Evolutionary conservation across 768 basidiomycete species (phyloP).

Genomic region (Epithele typhae): DNA sequence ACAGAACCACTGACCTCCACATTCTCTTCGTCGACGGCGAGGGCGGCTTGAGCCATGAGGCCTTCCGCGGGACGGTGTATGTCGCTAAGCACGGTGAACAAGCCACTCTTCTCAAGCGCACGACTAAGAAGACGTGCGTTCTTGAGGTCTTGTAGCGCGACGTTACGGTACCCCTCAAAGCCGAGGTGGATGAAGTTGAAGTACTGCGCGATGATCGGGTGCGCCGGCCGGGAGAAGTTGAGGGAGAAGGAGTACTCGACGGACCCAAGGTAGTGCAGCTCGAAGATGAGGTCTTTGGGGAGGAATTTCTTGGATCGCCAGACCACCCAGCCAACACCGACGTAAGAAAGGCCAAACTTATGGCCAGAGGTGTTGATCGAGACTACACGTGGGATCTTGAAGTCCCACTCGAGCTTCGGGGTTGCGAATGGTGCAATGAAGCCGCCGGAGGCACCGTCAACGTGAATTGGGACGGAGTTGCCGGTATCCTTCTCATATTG

Average conservation of each 20-base stretch:
- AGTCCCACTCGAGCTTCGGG: conserved; percentile 56
- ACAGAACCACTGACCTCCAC: conserved; percentile 42
- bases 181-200: conserved; percentile 63
- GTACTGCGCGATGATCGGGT: conserved; percentile 58
- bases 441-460: conserved; percentile 58
- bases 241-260: conserved; percentile 75
- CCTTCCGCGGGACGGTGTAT: conserved; percentile 41
- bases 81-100: conserved; percentile 48
- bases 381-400: conserved; percentile 54
- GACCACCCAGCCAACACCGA: conserved; percentile 62
- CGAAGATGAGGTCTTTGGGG: conserved; percentile 70
- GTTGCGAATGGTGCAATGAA: conserved; percentile 61
- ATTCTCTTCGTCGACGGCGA: conserved; percentile 45
- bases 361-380: conserved; percentile 57
- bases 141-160: conserved; percentile 45
- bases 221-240: conserved; percentile 58
- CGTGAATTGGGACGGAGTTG: conserved; percentile 34
- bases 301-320: conserved; percentile 54
- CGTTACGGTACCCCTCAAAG: conserved; percentile 45
- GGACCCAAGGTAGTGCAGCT: conserved; percentile 45
- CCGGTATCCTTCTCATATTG: conserved; percentile 46
- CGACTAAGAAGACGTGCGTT: conserved; percentile 65
- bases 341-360: conserved; percentile 55
- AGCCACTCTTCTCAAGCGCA: conserved; percentile 54
- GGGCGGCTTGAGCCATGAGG: conserved; percentile 25